These are phyloP conservation scores for Epichloe brachyelytri DNA, from an alignment of 2,329 filamentous ascomycete species.

Conservation along the genomic window DNA sequence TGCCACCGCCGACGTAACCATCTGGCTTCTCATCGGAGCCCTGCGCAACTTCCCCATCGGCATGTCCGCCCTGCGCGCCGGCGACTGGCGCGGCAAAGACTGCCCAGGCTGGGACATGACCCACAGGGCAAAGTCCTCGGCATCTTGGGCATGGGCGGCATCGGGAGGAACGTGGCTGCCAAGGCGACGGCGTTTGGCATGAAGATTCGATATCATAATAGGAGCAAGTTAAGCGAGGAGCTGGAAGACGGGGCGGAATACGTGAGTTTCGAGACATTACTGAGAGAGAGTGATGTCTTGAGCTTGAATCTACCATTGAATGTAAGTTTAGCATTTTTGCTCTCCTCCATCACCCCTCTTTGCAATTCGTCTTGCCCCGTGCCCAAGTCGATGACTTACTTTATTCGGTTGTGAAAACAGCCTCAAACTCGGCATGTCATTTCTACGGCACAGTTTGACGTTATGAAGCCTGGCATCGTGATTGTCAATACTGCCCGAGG, in stretches of 20 bases:
- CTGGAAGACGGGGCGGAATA: conserved; percentile 48
- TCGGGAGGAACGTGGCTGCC: conserved; percentile 62
- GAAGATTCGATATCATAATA: conserved; percentile 63
- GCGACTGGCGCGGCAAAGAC: conserved; percentile 52
- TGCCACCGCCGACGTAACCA: conserved; percentile 66
- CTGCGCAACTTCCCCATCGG: conserved; percentile 58
- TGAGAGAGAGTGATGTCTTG: conserved; percentile 59
- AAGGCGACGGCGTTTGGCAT: conserved; percentile 68
- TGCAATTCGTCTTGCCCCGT: not conserved
- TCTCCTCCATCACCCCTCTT: not conserved
- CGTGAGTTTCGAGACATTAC: conserved; percentile 59
- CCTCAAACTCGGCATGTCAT: conserved; percentile 62
- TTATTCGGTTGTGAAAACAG: conserved; percentile 16
- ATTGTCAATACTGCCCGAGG: conserved; percentile 72
- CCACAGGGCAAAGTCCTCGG: conserved; percentile 68
- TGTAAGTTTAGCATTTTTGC: conserved; percentile 36
- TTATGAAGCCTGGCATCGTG: conserved; percentile 67
- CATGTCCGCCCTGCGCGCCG: conserved; percentile 52
- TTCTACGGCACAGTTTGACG: conserved; percentile 52
- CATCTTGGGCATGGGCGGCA: conserved; percentile 78
- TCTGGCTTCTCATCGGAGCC: conserved; percentile 72
- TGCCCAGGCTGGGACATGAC: conserved; percentile 55
- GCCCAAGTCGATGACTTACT: no score
- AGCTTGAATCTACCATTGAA: conserved; percentile 74
- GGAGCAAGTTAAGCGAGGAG: conserved; percentile 44